phyloP scores from a whole-genome alignment of 2,329 filamentous ascomycete genomes.

The Fusarium sp. region DNA sequence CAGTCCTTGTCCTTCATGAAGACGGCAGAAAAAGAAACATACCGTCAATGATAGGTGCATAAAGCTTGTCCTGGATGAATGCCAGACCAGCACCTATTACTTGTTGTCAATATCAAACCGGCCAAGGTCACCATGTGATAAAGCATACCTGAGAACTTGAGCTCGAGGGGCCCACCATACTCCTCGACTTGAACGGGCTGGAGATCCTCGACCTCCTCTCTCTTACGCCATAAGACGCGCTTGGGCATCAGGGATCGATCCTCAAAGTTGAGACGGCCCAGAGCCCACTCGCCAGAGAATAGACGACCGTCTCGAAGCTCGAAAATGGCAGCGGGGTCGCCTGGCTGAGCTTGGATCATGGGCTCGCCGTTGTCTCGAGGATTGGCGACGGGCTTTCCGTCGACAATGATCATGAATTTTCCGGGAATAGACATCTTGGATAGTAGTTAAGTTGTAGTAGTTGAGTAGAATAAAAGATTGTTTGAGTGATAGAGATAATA shows the following conservation, averaged over 20 bases:
- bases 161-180: neutral
- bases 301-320: neutral
- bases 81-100: neutral
- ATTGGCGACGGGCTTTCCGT: slow-evolving; percentile 1
- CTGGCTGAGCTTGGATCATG: neutral
- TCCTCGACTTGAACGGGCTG: neutral
- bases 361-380: neutral
- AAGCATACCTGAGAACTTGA: slow-evolving; percentile 4
- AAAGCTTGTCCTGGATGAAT: neutral
- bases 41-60: neutral
- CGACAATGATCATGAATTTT: slow-evolving; percentile 9
- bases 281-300: neutral
- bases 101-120: neutral
- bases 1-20: neutral
- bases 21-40: fast-evolving
- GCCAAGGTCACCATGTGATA: fast-evolving
- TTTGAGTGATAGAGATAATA: neutral
- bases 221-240: neutral
- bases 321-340: slow-evolving; percentile 8
- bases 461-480: neutral
- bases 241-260: slow-evolving; percentile 12
- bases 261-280: slow-evolving; percentile 1
- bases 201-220: fast-evolving
- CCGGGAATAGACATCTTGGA: neutral
- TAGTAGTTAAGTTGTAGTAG: too few relatives aligned